Conservation (phyloP, 257 asterid genomes). For the Datura wrightii region DNA sequence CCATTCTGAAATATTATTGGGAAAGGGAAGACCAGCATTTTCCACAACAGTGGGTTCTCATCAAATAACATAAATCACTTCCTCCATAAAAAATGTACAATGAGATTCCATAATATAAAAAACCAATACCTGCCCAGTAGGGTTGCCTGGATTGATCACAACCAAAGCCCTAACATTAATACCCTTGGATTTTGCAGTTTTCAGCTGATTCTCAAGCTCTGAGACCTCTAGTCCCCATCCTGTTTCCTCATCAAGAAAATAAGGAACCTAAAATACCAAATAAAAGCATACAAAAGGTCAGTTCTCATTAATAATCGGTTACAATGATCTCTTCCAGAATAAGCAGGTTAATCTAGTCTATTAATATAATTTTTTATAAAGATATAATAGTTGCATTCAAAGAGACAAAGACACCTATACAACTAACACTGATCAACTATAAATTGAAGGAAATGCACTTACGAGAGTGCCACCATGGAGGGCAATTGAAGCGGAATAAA, state of each 20-base stretch:
- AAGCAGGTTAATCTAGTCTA: neutral
- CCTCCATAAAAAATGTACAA: neutral
- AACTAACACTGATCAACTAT: neutral
- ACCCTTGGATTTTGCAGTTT: conserved; percentile 82
- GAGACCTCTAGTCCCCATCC: conserved; percentile 95
- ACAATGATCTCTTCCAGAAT: neutral
- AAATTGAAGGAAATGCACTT: conserved; percentile 36
- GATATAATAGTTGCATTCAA: neutral
- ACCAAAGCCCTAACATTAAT: conserved; percentile 79
- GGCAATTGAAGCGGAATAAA: conserved; percentile 79
- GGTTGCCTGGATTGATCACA: conserved; percentile 98
- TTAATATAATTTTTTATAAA: neutral
- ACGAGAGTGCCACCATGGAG: conserved; percentile 99
- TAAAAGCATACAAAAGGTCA: conserved; percentile 2
- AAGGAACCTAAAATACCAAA: conserved; percentile 72
- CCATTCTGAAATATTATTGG: neutral
- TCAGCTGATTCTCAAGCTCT: conserved; percentile 82
- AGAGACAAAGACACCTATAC: neutral
- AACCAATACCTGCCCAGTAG: conserved; percentile 87
- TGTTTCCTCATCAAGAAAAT: conserved; percentile 91
- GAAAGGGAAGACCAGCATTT: neutral
- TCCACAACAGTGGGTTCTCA: neutral
- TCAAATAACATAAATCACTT: neutral
- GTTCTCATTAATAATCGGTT: neutral
- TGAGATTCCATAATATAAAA: neutral